Percentiles rank a stretch among this genome's conserved stretches.
These are phyloP conservation scores for Hortaea sp. DNA, from an alignment of 2,329 filamentous ascomycete genomes.

Conservation along the genomic window DNA sequence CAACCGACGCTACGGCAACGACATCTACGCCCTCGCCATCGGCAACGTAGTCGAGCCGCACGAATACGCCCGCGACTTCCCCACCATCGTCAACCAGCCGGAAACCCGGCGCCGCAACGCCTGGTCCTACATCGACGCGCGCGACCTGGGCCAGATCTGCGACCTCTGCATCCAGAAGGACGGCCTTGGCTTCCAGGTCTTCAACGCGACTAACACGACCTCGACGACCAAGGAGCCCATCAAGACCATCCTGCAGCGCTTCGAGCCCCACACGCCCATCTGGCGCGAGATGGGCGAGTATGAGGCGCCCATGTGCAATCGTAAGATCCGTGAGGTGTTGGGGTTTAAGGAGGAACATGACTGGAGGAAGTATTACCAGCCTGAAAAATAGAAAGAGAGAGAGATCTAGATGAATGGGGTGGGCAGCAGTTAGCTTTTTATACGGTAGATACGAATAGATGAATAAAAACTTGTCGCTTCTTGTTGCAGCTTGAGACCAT, in stretches of 20 bases:
- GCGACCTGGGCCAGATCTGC: slow-evolving; percentile 54
- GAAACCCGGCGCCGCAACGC: slow-evolving; percentile 46
- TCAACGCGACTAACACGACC: slow-evolving; percentile 54
- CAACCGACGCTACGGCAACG: slow-evolving; percentile 43
- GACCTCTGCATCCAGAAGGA: slow-evolving; percentile 43
- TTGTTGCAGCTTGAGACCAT: too few relatives aligned
- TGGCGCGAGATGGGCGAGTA: slow-evolving; percentile 47
- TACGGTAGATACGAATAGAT: too few relatives aligned
- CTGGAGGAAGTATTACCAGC: slow-evolving; percentile 43
- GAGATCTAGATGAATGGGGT: too few relatives aligned
- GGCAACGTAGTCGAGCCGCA: slow-evolving; percentile 53
- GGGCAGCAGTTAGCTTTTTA: too few relatives aligned
- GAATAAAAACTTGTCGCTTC: too few relatives aligned
- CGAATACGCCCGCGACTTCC: slow-evolving; percentile 47
- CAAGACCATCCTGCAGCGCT: slow-evolving; percentile 41
- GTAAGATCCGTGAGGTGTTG: slow-evolving; percentile 49
- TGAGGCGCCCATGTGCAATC: slow-evolving; percentile 52
- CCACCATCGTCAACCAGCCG: slow-evolving; percentile 41
- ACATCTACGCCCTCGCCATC: slow-evolving; percentile 53
- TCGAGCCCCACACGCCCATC: slow-evolving; percentile 41
- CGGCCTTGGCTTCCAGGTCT: slow-evolving; percentile 52
- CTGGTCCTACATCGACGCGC: slow-evolving; percentile 54
- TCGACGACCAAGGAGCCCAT: slow-evolving; percentile 48
- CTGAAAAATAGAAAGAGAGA: neutral
- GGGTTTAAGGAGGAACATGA: slow-evolving; percentile 51